Evolutionary conservation across 495 filamentous ascomycete genomes (phyloP), one percentile per base, ranked within the genome.

Genomic region (Hypomontagnella submonticulosa): DNA sequence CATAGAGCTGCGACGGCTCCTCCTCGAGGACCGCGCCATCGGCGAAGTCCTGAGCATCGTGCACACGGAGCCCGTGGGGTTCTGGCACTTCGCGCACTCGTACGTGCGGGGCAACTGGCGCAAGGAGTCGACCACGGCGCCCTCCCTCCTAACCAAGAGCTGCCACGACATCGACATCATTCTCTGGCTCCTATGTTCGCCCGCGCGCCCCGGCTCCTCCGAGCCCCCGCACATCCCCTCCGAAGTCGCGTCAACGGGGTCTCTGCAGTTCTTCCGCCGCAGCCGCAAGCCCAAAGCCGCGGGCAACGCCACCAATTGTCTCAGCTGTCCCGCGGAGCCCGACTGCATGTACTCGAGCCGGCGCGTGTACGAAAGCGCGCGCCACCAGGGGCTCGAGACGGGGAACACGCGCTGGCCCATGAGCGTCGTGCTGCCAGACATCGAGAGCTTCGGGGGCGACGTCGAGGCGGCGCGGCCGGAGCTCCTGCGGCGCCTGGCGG

Each of bases 81-180:
- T 89, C 86, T 99, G 92, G 92, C 95, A 99, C 75, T 99, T 97
- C 71, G 80, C 89, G 0, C 95, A 99, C 77, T 91, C 87, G 67
- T 98, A 97, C 67, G 95, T 99, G 18, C 85, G 90, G 15, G 95
- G 95, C 11, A 97, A 97, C 76, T 98, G 95, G 95, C 87, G 95
- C 4, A 91, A 89, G 46, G 87, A 89, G 55, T 88, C 84, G 1
- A 81, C 80, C 0, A 85, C 86, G 0, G 91, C 90, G 1, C 91
- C 91, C 4, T 90, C 89, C 5, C 80, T 99, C 4, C 82, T 99
- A 9, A 97, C 95, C 3, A 99, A 98, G 72, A 95, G 90, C 48
- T 97, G 93, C 70, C 93, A 97, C 74, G 93, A 97, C 67, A 91
- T 98, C 23, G 94, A 99, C 64, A 85, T 97, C 44, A 77, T 98